These are phyloP conservation scores for Scedosporium dehoogii DNA, from an alignment of 2,329 filamentous ascomycete species.

Conservation along the genomic window DNA sequence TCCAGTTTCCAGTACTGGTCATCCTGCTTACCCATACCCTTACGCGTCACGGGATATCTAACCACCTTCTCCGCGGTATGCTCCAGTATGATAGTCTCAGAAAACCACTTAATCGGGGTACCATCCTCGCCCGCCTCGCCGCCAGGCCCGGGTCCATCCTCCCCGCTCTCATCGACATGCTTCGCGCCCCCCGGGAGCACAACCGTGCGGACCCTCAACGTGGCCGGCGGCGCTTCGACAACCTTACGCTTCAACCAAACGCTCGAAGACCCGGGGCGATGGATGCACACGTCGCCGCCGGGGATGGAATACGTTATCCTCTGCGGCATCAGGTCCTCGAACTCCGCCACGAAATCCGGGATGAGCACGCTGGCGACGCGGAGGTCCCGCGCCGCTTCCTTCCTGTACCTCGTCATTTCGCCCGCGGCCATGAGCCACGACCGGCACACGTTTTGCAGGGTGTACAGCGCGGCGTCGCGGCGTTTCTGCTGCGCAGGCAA, in stretches of 20 bases:
- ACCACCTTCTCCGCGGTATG: too few relatives aligned
- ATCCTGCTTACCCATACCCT: too few relatives aligned
- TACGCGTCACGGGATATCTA: too few relatives aligned
- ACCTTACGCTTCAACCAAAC: neutral
- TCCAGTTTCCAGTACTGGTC: too few relatives aligned
- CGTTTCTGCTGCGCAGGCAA: conserved; percentile 10
- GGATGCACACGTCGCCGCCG: neutral
- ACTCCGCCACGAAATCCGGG: conserved; percentile 35
- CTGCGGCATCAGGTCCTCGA: conserved; percentile 33
- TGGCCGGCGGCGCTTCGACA: neutral
- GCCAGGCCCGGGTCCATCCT: neutral
- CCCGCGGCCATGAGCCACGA: neutral
- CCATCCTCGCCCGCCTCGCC: too few relatives aligned
- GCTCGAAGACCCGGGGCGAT: conserved; percentile 12
- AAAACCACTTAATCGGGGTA: too few relatives aligned
- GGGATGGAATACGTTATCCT: neutral
- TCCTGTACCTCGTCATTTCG: neutral
- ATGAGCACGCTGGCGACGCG: conserved; percentile 16
- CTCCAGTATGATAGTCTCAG: too few relatives aligned
- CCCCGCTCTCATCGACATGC: neutral
- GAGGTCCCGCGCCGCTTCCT: conserved; percentile 10
- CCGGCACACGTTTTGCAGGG: neutral
- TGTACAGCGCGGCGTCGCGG: neutral
- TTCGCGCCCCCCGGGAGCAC: neutral
- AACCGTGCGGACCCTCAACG: neutral